Evolutionary conservation across 371 early-diverging fungal genomes (phyloP), one percentile per base, ranked within the genome.

Genomic region (Mucor circinelloides): DNA sequence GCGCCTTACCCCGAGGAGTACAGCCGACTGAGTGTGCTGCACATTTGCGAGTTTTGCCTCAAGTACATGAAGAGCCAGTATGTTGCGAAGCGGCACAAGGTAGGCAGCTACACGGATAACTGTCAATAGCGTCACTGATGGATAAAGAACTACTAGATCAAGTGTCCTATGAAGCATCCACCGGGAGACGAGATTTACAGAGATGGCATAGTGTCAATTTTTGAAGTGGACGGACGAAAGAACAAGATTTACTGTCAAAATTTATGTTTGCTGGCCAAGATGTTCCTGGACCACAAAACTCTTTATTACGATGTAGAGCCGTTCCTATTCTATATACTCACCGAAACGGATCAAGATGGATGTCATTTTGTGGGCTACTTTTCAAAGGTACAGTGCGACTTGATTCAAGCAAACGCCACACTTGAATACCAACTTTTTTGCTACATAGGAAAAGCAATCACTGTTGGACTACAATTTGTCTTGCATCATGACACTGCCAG

Each of bases 271-370:
- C 76, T 99, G 6, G 94, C 98, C 17, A 99, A 99, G 79, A 90
- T 98, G 87, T 99, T 99, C 79, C 82, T 99, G 38, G 99, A 99
- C 84, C 99, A 99, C 78, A 99, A 99, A 77, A 99, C 99, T 1
- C 85, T 99, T 27, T 99, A 98, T 75, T 99, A 99, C 74, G 99
- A 99, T 71, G 97, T 99, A 19, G 99, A 99, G 68, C 98, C 99
- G 0, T 99, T 99, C 76, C 76, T 99, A 62, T 99, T 99, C 71
- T 99, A 99, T 76, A 86, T 99, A 38, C 87, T 99, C 86, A 93
- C 94, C 10, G 89, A 91, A 68, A 81, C 77, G 8, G 94, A 95
- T 58, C 86, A 87, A 5, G 38, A 77, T 12, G 97, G 97, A 1
- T 93, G 90, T 71, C 96, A 98, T 70, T 91, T 99, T 74, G 94